phyloP scores from a whole-genome alignment of 768 basidiomycete species.

The Lactarius hengduanensis region DNA sequence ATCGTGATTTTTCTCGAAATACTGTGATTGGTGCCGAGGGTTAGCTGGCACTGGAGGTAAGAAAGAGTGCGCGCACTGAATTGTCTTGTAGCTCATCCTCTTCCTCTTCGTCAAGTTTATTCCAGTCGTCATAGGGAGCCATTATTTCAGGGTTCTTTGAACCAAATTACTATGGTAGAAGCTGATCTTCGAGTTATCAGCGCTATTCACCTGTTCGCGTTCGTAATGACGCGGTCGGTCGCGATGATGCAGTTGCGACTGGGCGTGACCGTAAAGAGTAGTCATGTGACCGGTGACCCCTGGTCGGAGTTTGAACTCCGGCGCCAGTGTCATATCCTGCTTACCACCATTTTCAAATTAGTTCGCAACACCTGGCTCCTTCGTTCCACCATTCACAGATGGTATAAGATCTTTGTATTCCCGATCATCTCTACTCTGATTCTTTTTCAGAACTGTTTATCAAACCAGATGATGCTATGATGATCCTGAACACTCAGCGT shows the following conservation, averaged over 20 bases:
- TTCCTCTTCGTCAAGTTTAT: constrained; percentile 73
- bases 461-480: constrained; percentile 52
- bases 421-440: neutral
- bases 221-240: too few species aligned
- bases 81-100: constrained; percentile 77
- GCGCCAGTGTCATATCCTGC: too few species aligned
- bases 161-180: too few species aligned
- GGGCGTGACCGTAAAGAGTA: neutral
- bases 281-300: neutral
- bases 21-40: constrained; percentile 39
- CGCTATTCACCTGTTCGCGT: too few species aligned
- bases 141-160: constrained; percentile 36
- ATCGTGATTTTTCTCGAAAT: constrained; percentile 72
- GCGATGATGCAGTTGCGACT: too few species aligned
- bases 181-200: too few species aligned
- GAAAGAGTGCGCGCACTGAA: constrained; percentile 43
- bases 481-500: constrained; percentile 85
- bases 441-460: constrained; percentile 52
- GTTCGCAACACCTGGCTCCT: constrained; percentile 27
- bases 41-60: constrained; percentile 13
- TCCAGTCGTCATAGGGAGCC: constrained; percentile 80
- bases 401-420: constrained; percentile 23
- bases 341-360: constrained; percentile 3
- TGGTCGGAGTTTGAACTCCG: neutral
- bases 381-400: constrained; percentile 21